These are phyloP conservation scores for Excoecaria cochinchinensis DNA, from an alignment of 345 rosid genomes.

Conservation along the genomic window DNA sequence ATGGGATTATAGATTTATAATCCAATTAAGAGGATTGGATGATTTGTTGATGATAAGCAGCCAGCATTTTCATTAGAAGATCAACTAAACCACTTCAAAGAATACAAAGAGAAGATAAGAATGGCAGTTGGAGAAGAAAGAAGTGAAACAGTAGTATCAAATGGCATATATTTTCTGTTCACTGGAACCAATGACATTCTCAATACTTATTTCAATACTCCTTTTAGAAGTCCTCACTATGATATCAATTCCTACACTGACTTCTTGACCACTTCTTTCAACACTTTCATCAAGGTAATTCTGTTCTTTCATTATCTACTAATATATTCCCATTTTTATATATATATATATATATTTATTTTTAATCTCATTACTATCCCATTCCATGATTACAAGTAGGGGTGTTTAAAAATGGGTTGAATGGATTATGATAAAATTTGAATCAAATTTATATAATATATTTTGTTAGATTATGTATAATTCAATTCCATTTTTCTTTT, in stretches of 20 bases:
- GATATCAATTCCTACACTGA: slow-evolving; percentile 33
- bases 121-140: slow-evolving; percentile 30
- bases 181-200: slow-evolving; percentile 35
- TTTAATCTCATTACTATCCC: too few species aligned
- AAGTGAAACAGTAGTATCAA: slow-evolving; percentile 15
- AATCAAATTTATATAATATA: too few species aligned
- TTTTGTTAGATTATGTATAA: too few species aligned
- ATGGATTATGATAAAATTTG: too few species aligned
- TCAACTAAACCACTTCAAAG: slow-evolving; percentile 44
- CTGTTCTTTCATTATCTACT: too few species aligned
- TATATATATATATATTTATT: too few species aligned
- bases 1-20: too few species aligned
- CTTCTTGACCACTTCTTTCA: slow-evolving; percentile 19
- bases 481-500: too few species aligned
- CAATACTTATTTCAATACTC: slow-evolving; percentile 21
- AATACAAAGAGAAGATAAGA: slow-evolving; percentile 27
- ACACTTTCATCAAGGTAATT: slow-evolving; percentile 21
- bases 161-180: slow-evolving; percentile 20
- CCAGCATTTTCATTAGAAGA: slow-evolving; percentile 44
- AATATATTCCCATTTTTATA: too few species aligned
- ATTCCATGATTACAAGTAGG: too few species aligned
- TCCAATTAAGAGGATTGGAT: too few species aligned
- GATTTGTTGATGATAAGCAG: slow-evolving; percentile 15
- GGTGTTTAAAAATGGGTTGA: too few species aligned
- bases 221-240: not conserved